phyloP scores from a whole-genome alignment of 1,284 basidiomycete genomes.

The Mycena sp. region DNA sequence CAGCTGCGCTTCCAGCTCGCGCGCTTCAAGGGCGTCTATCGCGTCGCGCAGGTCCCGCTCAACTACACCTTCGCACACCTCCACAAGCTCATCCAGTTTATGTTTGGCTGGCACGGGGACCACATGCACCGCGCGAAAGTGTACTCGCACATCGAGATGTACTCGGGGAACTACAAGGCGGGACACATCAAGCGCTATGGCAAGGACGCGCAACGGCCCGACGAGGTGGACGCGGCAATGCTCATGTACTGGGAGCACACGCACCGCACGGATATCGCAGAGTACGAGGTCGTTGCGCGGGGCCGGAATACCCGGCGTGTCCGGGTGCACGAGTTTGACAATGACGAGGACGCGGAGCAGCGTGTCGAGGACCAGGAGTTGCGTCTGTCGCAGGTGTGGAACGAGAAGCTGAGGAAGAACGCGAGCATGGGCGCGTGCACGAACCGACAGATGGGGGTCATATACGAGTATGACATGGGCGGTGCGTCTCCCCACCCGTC shows the following conservation, averaged over 20 bases:
- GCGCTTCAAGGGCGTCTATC: slow-evolving; percentile 42
- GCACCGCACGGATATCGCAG: slow-evolving; percentile 30
- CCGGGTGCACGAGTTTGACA: slow-evolving; percentile 5
- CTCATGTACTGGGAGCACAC: slow-evolving; percentile 12
- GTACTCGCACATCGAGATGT: slow-evolving; percentile 38
- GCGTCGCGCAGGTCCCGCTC: slow-evolving; percentile 41
- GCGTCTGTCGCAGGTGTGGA: slow-evolving; percentile 43
- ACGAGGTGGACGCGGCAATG: slow-evolving; percentile 26
- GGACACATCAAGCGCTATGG: slow-evolving; percentile 46
- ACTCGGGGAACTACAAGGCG: slow-evolving; percentile 30
- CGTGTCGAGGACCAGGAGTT: slow-evolving; percentile 38
- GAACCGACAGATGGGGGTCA: slow-evolving; percentile 42
- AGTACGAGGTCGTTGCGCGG: slow-evolving; percentile 34
- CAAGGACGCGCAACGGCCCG: slow-evolving; percentile 32
- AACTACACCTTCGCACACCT: slow-evolving; percentile 49
- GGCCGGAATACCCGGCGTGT: background rate
- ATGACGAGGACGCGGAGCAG: slow-evolving; percentile 26
- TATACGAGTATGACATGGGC: slow-evolving; percentile 40
- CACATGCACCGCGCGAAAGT: slow-evolving; percentile 41
- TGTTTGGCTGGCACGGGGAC: slow-evolving; percentile 47
- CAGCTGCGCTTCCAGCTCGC: slow-evolving; percentile 44
- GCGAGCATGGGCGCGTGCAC: slow-evolving; percentile 39
- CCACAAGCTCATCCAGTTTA: slow-evolving; percentile 44
- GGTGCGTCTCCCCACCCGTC: slow-evolving; percentile 8
- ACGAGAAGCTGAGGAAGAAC: slow-evolving; percentile 34